Evolutionary conservation across 2,329 filamentous ascomycete genomes (phyloP).

Genomic region (Alternaria brassicae): DNA sequence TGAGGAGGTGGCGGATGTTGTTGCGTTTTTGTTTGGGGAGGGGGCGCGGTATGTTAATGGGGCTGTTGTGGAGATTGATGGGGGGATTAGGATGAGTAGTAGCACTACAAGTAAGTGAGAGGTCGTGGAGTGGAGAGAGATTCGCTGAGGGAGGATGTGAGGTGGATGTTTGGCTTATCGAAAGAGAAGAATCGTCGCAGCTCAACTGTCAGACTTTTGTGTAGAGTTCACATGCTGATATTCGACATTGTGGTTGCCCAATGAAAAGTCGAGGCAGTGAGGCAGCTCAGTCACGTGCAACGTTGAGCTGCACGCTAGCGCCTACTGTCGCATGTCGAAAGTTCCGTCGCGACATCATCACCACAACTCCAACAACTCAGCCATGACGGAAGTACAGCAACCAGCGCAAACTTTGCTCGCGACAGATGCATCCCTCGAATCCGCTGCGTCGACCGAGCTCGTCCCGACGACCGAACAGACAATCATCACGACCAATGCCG

Average conservation of each 20-base stretch:
- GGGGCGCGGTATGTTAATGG: constrained; percentile 58
- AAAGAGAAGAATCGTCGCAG: background rate
- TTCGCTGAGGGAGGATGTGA: too few species aligned
- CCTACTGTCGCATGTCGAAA: constrained; percentile 20
- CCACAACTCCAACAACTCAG: constrained; percentile 16
- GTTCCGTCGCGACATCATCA: constrained; percentile 21
- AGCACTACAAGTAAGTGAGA: constrained; percentile 34
- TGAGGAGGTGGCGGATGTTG: constrained; percentile 60
- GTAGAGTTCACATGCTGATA: background rate
- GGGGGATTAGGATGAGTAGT: constrained; percentile 48
- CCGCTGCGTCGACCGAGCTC: constrained; percentile 34
- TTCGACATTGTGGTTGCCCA: background rate
- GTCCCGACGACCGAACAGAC: constrained; percentile 38
- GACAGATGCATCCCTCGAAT: constrained; percentile 32
- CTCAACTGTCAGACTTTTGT: background rate
- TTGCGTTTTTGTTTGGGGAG: constrained; percentile 58
- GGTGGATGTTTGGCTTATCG: too few species aligned
- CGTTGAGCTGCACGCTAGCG: constrained; percentile 16
- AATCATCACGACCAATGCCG: constrained; percentile 48
- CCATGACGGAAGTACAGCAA: constrained; percentile 42
- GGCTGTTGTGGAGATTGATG: constrained; percentile 58
- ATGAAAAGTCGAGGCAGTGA: background rate
- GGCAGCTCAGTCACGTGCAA: constrained; percentile 57
- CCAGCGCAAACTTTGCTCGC: constrained; percentile 30
- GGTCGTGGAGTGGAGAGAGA: constrained; percentile 5